Base-by-base conservation (phyloP, 345 rosid species). In the Aquilaria sinensis region DNA sequence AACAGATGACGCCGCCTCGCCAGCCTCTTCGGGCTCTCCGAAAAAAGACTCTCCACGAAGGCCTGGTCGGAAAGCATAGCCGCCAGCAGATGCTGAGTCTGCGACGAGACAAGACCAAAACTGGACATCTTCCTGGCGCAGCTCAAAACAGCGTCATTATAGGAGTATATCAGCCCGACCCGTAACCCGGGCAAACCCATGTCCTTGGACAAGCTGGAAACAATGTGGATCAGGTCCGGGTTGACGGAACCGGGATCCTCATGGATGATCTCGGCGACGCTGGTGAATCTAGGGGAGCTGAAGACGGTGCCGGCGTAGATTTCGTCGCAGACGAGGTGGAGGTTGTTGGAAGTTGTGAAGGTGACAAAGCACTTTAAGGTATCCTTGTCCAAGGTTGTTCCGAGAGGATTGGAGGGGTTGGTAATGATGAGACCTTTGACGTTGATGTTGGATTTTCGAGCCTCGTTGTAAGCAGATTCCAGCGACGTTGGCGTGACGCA, bases 381-480 rank as follows among this genome's bases (percentile, higher is more conserved):
- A 0, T 83, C 77, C 3, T 56, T 74, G 70, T 85, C 83, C 10
- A 85, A 56, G 62, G 72, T 77, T 1, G 87, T 89, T 56, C 97
- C 97, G 0, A 93, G 80, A 6, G 98, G 98, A 69, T 93, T 93
- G 2, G 96, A 89, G 4, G 98, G 98, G 75, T 89, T 93, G 0
- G 92, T 74, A 12, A 92, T 5, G 74, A 92, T 77, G 12, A 92
- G 49, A 34, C 98, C 98, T 73, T 87, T 92, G 56, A 92, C 72
- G 13, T 75, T 83, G 45, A 76, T 77, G 68, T 79, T 68, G 49
- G 79, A 60, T 56, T 74, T 59, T 58, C 41, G 65, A 57, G 96
- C 89, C 47, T 64, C 68, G 12, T 66, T 31, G 53, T 84, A 87
- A 10, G 96, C 91, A 56, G 72, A 70, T 68, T 89, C 88, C 0